phyloP scores from a whole-genome alignment of 352 stramenopile species.

The Peronospora farinosa region DNA sequence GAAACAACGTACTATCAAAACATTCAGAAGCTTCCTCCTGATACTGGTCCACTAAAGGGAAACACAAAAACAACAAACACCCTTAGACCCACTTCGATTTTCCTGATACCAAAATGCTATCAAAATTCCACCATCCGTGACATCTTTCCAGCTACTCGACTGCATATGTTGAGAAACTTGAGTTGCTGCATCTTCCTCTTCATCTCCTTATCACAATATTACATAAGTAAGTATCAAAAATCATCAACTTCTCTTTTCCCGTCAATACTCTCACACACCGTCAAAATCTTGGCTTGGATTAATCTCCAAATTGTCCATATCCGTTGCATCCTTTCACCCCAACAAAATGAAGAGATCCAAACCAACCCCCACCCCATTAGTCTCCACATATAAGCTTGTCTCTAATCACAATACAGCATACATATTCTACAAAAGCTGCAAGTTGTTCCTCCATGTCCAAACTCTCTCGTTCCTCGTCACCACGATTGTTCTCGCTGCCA shows the following conservation, averaged over 20 bases:
- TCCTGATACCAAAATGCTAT: conserved; percentile 5
- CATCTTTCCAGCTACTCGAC: conserved; percentile 29
- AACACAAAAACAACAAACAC: conserved; percentile 15
- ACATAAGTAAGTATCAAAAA: not conserved
- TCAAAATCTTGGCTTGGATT: conserved; percentile 59
- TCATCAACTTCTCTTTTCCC: not conserved
- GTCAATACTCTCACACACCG: conserved; percentile 15
- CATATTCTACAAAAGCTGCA: conserved; percentile 56
- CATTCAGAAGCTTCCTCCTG: conserved; percentile 56
- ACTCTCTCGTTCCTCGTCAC: conserved; percentile 26
- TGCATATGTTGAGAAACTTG: conserved; percentile 27
- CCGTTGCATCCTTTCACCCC: conserved; percentile 33
- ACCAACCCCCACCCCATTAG: not conserved
- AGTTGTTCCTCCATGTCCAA: conserved; percentile 45
- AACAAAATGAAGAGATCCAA: too few relatives aligned
- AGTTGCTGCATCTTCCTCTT: conserved; percentile 11
- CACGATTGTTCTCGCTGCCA: conserved; percentile 20
- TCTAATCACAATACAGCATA: conserved; percentile 20
- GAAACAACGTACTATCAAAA: conserved; percentile 55
- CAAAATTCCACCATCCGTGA: conserved; percentile 29
- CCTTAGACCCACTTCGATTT: conserved; percentile 10
- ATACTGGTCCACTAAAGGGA: conserved; percentile 36
- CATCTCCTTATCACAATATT: conserved; percentile 10
- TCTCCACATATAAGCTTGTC: not conserved
- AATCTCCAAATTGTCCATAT: conserved; percentile 61